Conservation (phyloP, 345 rosid species). For the Cochlearia excelsa region DNA sequence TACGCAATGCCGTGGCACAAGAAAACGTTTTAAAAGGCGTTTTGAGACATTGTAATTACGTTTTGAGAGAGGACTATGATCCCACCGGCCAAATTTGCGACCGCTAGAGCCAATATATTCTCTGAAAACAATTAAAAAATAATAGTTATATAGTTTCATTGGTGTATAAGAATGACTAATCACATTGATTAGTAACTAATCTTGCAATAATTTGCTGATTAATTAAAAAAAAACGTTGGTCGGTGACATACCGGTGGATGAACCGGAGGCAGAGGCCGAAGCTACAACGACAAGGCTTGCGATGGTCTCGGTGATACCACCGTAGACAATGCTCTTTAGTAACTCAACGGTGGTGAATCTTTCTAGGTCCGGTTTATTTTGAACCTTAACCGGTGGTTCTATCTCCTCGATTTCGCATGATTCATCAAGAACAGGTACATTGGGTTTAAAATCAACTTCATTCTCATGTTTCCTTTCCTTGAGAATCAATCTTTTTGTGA, state of each 20-base stretch:
- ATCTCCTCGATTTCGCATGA: conserved; percentile 22
- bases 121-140: conserved; percentile 44
- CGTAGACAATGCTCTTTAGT: conserved; percentile 76
- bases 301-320: conserved; percentile 77
- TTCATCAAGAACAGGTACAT: background rate
- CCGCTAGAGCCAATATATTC: conserved; percentile 64
- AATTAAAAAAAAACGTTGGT: background rate
- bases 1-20: background rate
- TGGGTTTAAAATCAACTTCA: conserved; percentile 28
- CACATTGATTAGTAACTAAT: background rate
- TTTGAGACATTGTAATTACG: conserved; percentile 33
- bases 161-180: background rate
- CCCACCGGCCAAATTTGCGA: conserved; percentile 83
- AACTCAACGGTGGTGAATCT: conserved; percentile 44
- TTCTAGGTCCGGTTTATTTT: conserved; percentile 10
- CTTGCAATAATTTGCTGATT: background rate
- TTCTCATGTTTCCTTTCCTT: conserved; percentile 34
- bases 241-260: conserved; percentile 55
- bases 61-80: conserved; percentile 56
- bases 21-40: background rate
- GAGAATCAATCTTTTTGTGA: conserved; percentile 65
- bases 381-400: conserved; percentile 19
- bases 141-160: background rate
- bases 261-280: conserved; percentile 82
- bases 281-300: conserved; percentile 77